These are phyloP conservation scores for Ormosia emarginata DNA, from an alignment of 306 rosid species.

Conservation along the genomic window DNA sequence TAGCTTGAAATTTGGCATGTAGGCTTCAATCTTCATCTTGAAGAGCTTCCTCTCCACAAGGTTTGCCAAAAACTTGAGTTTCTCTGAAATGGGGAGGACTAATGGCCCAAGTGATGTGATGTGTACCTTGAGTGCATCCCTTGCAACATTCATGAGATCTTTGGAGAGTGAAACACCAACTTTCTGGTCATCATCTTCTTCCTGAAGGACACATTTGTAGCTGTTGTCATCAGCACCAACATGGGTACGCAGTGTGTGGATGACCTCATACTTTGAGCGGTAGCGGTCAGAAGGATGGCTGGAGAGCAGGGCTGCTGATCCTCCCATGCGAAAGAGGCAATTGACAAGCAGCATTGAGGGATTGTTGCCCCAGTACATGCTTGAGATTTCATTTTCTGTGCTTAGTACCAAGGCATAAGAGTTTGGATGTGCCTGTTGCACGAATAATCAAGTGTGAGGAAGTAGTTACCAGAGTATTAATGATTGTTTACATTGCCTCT, in stretches of 20 bases:
- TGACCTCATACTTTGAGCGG: constrained; percentile 66
- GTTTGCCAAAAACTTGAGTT: constrained; percentile 48
- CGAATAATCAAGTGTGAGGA: neutral
- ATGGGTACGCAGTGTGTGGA: constrained; percentile 77
- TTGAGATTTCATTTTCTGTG: constrained; percentile 28
- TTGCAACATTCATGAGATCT: constrained; percentile 77
- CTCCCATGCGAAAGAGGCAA: constrained; percentile 41
- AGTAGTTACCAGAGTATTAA: neutral
- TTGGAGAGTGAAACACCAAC: constrained; percentile 64
- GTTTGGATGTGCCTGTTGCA: constrained; percentile 26
- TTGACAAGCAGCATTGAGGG: constrained; percentile 31
- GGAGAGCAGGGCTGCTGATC: constrained; percentile 33
- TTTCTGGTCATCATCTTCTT: constrained; percentile 49
- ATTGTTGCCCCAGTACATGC: constrained; percentile 34
- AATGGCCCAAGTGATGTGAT: constrained; percentile 72
- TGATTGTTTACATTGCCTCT: neutral
- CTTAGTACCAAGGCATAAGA: constrained; percentile 36
- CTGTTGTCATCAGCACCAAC: constrained; percentile 66
- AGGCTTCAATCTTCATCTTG: constrained; percentile 53
- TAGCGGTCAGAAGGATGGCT: constrained; percentile 22
- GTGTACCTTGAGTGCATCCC: constrained; percentile 74
- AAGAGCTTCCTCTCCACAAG: constrained; percentile 49
- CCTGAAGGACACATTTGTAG: constrained; percentile 58
- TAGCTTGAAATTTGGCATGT: constrained; percentile 65
- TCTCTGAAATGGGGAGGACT: constrained; percentile 73